These are phyloP conservation scores for Hypoxylon sp. DNA, from an alignment of 2,329 filamentous ascomycete genomes.

Conservation along the genomic window DNA sequence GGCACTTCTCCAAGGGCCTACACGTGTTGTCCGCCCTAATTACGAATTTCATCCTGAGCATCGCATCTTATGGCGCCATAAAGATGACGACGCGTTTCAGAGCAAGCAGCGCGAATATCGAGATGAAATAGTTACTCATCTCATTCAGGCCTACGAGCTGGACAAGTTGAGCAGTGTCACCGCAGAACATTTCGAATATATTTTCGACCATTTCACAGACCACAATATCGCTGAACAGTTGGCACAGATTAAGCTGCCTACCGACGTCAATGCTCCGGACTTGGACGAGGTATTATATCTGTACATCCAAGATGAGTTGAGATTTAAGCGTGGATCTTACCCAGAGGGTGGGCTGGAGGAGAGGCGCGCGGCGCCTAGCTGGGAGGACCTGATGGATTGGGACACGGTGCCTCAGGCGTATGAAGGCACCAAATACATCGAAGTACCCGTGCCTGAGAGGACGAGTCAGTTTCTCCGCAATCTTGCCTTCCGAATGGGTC, in stretches of 20 bases:
- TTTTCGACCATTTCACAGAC: constrained; percentile 31
- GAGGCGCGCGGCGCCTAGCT: constrained; percentile 41
- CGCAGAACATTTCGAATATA: not conserved
- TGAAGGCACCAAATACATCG: not conserved
- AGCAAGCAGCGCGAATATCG: constrained; percentile 10
- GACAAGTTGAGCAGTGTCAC: not conserved
- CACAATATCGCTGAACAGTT: not conserved
- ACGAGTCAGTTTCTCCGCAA: constrained; percentile 51
- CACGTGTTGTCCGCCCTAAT: constrained; percentile 33
- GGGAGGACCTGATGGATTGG: constrained; percentile 47
- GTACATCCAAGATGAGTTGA: constrained; percentile 17
- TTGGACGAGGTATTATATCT: not conserved
- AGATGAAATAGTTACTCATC: constrained; percentile 1
- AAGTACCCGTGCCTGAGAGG: constrained; percentile 43
- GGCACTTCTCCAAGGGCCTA: not conserved
- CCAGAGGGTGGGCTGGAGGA: constrained; percentile 28
- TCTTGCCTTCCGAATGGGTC: constrained; percentile 57
- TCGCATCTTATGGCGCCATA: constrained; percentile 50
- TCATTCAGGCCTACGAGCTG: constrained; percentile 18
- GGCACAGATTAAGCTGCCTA: not conserved
- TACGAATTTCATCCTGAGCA: constrained; percentile 50
- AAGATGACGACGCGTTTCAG: not conserved
- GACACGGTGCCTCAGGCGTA: constrained; percentile 37
- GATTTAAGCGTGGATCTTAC: constrained; percentile 11
- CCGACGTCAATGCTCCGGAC: not conserved